These are phyloP conservation scores for Sporisorium reilianum DNA, from an alignment of 1,284 basidiomycete genomes.

Conservation along the genomic window DNA sequence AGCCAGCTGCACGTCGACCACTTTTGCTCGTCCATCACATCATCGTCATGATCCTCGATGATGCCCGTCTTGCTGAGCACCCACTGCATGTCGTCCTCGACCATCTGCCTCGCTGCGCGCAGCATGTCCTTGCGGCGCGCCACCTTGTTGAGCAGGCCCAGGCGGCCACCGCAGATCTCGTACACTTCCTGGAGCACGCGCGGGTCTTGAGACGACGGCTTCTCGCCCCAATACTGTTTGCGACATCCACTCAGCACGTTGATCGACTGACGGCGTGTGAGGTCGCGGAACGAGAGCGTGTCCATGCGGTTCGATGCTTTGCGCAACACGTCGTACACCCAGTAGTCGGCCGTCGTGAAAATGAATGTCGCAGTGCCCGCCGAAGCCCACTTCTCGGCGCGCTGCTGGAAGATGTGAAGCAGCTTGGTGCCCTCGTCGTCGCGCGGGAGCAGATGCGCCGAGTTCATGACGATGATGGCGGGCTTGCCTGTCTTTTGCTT, in stretches of 20 bases:
- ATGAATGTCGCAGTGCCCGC: constrained; percentile 63
- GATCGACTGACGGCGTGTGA: constrained; percentile 56
- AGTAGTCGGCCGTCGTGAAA: constrained; percentile 62
- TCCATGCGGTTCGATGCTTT: constrained; percentile 65
- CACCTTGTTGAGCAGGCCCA: constrained; percentile 61
- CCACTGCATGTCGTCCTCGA: constrained; percentile 66
- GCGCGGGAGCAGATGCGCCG: constrained; percentile 56
- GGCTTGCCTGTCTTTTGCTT: constrained; percentile 56
- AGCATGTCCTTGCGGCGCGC: constrained; percentile 58
- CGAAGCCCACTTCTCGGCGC: constrained; percentile 64
- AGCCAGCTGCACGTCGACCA: constrained; percentile 67
- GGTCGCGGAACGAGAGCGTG: constrained; percentile 62
- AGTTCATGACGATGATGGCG: constrained; percentile 66
- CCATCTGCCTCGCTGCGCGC: constrained; percentile 54
- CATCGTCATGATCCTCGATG: constrained; percentile 66
- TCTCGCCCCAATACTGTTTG: constrained; percentile 61
- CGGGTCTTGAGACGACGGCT: constrained; percentile 40
- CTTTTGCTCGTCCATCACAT: constrained; percentile 67
- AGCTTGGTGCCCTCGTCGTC: constrained; percentile 62
- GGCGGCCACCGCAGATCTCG: constrained; percentile 58
- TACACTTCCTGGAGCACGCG: constrained; percentile 59
- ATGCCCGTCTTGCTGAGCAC: constrained; percentile 65
- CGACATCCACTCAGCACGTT: constrained; percentile 56
- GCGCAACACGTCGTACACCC: constrained; percentile 59
- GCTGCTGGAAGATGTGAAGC: constrained; percentile 63